Evolutionary conservation across 257 asterid species (phyloP).

Genomic region (Ballota nigra): DNA sequence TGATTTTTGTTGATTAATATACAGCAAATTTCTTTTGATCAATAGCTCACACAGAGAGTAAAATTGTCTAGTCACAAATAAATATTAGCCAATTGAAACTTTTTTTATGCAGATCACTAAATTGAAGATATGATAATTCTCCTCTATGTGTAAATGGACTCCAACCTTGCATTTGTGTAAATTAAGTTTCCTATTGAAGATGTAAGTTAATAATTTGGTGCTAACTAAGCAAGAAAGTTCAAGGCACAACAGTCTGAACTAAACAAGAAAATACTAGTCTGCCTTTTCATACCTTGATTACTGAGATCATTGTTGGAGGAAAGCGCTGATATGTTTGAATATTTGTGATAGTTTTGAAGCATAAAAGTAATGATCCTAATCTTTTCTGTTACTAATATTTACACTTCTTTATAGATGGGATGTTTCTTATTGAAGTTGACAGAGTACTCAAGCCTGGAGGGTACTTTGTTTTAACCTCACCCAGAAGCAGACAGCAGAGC

Average conservation of each 20-base stretch:
- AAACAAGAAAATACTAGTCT: conserved; percentile 1
- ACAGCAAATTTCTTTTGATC: not conserved
- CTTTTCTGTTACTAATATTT: conserved; percentile 27
- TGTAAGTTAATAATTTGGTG: not conserved
- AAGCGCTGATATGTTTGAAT: not conserved
- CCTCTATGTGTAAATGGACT: not conserved
- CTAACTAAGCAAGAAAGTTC: not conserved
- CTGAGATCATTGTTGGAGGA: not conserved
- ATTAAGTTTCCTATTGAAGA: not conserved
- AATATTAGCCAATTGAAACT: not conserved
- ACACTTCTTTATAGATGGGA: conserved; percentile 56
- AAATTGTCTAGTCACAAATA: not conserved
- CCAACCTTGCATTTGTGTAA: not conserved
- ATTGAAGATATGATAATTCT: not conserved
- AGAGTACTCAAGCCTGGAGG: conserved; percentile 97
- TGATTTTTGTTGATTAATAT: not conserved
- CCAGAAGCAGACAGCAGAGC: conserved; percentile 57
- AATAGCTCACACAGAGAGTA: not conserved
- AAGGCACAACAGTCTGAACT: not conserved
- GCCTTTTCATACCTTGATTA: not conserved
- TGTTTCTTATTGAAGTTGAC: conserved; percentile 83
- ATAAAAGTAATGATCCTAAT: not conserved
- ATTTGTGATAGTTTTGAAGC: conserved; percentile 3
- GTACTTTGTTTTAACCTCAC: conserved; percentile 85
- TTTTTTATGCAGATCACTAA: not conserved